Evolutionary conservation across 805 yeast species (phyloP).

Genomic region (Crinitomyces ghanaensis): DNA sequence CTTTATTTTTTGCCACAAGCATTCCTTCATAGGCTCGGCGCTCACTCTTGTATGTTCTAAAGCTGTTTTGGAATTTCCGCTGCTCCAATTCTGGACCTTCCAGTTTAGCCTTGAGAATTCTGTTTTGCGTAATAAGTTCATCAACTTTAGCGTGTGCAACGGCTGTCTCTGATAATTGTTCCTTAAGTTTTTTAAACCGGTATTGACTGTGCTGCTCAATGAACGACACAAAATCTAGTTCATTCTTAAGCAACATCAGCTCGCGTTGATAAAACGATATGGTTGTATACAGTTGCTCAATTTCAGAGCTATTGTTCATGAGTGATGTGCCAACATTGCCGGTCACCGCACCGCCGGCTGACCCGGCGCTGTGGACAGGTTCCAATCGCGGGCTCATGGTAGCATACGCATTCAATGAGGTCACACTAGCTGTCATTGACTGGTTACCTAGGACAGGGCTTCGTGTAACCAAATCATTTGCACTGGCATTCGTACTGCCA

Average conservation of each 20-base stretch:
- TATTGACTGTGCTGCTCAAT: constrained; percentile 37
- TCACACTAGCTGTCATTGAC: too few species aligned
- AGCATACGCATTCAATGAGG: too few species aligned
- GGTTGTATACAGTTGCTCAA: constrained; percentile 12
- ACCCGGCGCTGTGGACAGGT: too few species aligned
- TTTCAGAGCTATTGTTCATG: neutral
- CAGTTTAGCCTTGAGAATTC: constrained; percentile 19
- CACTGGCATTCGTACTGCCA: too few species aligned
- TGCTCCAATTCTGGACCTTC: constrained; percentile 21
- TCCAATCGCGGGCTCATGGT: too few species aligned
- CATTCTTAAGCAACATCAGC: constrained; percentile 44
- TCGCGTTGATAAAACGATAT: constrained; percentile 47
- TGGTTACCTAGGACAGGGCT: too few species aligned
- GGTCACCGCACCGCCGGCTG: constrained; percentile 1
- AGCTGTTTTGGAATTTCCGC: constrained; percentile 22
- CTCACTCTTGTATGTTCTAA: constrained; percentile 25
- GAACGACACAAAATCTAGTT: constrained; percentile 47
- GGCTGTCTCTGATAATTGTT: constrained; percentile 21
- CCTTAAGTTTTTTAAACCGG: constrained; percentile 26
- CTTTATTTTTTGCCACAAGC: constrained; percentile 24
- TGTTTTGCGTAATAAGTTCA: constrained; percentile 21
- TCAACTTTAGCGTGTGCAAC: constrained; percentile 23
- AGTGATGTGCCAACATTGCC: neutral
- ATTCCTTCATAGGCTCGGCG: constrained; percentile 28
- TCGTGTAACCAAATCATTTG: too few species aligned